Percentiles rank a stretch among this genome's conserved stretches.
Evolutionary conservation across 1,139 yeast species (phyloP).

Genomic region (Sugiyamaella xylanicola): DNA sequence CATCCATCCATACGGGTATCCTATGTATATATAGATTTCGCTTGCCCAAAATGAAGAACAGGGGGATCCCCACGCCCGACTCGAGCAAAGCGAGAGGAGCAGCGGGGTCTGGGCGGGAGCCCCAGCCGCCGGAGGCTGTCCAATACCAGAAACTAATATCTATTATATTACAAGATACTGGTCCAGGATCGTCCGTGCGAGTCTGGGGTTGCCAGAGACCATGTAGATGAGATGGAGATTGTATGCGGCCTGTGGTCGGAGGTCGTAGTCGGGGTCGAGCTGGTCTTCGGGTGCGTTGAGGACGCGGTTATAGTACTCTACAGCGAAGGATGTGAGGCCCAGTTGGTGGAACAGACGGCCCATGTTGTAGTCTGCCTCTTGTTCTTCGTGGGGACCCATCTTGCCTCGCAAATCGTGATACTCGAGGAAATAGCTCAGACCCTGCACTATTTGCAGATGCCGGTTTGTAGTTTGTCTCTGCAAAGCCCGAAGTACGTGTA

Average conservation of each 20-base stretch:
- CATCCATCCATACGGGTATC: too few species aligned
- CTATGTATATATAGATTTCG: too few species aligned
- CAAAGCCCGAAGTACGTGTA: slow-evolving; percentile 89
- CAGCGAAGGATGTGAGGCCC: slow-evolving; percentile 73
- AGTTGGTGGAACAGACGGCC: slow-evolving; percentile 85
- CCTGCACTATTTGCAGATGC: slow-evolving; percentile 85
- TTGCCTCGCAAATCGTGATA: slow-evolving; percentile 54
- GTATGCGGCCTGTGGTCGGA: slow-evolving; percentile 81
- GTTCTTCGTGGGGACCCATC: slow-evolving; percentile 55
- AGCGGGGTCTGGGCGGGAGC: slow-evolving; percentile 7
- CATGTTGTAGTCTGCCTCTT: slow-evolving; percentile 80
- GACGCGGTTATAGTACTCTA: slow-evolving; percentile 69
- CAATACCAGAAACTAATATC: neutral
- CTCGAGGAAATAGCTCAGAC: slow-evolving; percentile 73
- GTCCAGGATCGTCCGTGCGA: slow-evolving; percentile 66
- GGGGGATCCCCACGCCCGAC: neutral
- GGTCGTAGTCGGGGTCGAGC: slow-evolving; percentile 50
- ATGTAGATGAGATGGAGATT: slow-evolving; percentile 76
- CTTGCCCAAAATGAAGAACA: too few species aligned
- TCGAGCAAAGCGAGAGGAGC: slow-evolving; percentile 1
- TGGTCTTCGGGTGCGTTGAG: slow-evolving; percentile 44
- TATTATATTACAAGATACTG: slow-evolving; percentile 51
- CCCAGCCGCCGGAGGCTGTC: slow-evolving; percentile 11
- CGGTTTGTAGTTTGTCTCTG: slow-evolving; percentile 85
- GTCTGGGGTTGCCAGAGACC: slow-evolving; percentile 66